Base-by-base conservation (phyloP, 2,329 filamentous ascomycete genomes). In the Ceratocystis eucalypticola region DNA sequence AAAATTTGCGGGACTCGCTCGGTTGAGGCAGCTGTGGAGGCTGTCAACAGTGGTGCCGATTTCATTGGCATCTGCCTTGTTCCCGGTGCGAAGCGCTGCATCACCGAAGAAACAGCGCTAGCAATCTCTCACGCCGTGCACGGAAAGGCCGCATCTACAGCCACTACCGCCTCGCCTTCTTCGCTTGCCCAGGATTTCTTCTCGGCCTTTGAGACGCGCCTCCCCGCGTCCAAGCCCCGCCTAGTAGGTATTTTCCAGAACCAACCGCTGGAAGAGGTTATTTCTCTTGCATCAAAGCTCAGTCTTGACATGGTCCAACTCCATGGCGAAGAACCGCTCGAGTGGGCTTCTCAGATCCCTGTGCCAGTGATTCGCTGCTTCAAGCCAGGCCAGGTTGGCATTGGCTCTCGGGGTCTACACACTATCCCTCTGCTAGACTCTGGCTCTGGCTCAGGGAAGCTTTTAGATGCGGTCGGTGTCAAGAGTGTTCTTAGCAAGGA, bases 1-100 rank as follows among this genome's bases (percentile, higher is more conserved):
- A 99, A 99, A 78, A 96, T 99, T 28, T 99, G 94, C 74, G 94
- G 94, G 5, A 97, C 92, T 7, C 84, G 93, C 67, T 91, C 85
- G 68, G 81, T 86, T 8, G 90, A 95, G 73, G 91, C 87, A 17
- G 94, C 94, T 5, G 80, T 84, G 66, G 83, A 85, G 69, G 94
- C 94, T 17, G 84, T 95, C 61, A 85, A 92, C 73, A 87, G 91
- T 48, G 92, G 92, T 30, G 94, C 94, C 41, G 92, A 99, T 75
- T 80, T 96, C 70, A 85, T 99, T 64, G 94, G 94, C 69, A 96
- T 99, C 71, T 96, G 96, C 67, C 79, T 96, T 12, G 94, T 94
- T 5, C 84, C 89, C 44, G 87, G 89, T 5, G 84, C 89, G 20
- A 91, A 88, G 73, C 87, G 95, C 65, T 89, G 84, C 71, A 89